Evolutionary conservation across 805 yeast genomes (phyloP).

Genomic region (Schwanniomyces pseudopolymorphus): DNA sequence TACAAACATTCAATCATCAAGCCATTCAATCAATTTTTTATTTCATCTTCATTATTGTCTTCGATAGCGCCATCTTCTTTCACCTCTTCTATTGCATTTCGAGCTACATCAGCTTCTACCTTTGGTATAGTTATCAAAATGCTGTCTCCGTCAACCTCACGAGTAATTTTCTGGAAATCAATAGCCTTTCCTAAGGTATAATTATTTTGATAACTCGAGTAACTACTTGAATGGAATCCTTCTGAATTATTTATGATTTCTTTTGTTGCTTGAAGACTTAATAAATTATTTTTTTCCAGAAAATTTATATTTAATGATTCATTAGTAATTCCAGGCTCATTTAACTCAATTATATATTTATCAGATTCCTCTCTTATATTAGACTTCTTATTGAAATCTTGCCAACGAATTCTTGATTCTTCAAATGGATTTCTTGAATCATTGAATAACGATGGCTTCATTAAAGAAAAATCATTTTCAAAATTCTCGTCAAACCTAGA

Average conservation of each 20-base stretch:
- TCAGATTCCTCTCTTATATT: constrained; percentile 22
- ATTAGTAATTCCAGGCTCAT: constrained; percentile 13
- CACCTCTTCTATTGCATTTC: background rate
- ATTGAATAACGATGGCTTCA: background rate
- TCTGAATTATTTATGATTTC: constrained; percentile 8
- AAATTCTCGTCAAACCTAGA: background rate
- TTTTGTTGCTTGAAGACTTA: constrained; percentile 18
- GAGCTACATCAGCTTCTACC: constrained; percentile 5
- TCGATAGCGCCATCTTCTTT: background rate
- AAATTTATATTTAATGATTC: constrained; percentile 23
- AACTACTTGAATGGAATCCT: constrained; percentile 9
- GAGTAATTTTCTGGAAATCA: constrained; percentile 18
- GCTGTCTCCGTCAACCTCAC: constrained; percentile 17
- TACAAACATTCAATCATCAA: background rate
- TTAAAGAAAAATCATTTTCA: background rate
- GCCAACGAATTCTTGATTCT: constrained; percentile 2
- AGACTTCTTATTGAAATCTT: constrained; percentile 16
- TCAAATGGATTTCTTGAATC: constrained; percentile 1
- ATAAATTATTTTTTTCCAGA: constrained; percentile 21
- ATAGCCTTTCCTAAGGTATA: constrained; percentile 23
- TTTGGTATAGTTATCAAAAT: constrained; percentile 22
- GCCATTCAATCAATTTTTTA: background rate
- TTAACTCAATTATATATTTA: constrained; percentile 18
- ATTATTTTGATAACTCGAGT: constrained; percentile 17
- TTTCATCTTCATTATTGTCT: background rate